Base-by-base conservation (phyloP, 2,329 filamentous ascomycete genomes). In the Colletotrichum sp. region DNA sequence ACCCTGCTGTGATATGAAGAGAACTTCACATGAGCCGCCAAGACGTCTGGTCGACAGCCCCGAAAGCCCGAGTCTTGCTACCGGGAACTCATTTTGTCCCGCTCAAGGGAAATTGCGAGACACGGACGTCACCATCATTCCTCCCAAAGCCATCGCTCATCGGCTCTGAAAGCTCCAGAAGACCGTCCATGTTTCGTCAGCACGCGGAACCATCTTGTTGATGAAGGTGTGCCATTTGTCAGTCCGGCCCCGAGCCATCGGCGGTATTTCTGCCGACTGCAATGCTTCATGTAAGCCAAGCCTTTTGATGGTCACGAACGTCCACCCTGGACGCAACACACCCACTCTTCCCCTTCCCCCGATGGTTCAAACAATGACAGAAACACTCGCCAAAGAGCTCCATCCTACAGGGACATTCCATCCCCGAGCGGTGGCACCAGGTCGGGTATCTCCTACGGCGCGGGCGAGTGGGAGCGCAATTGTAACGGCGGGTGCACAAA, bases 381-480 rank as follows among this genome's bases (percentile, higher is more conserved):
- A 65, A 48, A 28, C 52, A 16, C 28, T 68, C 52, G 66, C 36
- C 58, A 61, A 32, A 34, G 21, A 48, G 24, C 65, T 1, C 34
- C 61, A n/a, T n/a, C 2, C 26, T 28, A 2, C 28, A 28, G 28
- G 28, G 28, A 28, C 28, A 8, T 28, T 28, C 28, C 28, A 28
- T 28, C 28, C 28, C 28, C 28, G 28, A 28, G 68, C 72, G 69
- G 73, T 58, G 55, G 52, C 63, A 72, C 73, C 63, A 72, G 6
- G 69, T 72, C 57, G 63, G 73, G 73, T 64, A 67, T 63, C 63
- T 72, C 68, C 63, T 75, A 72, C 73, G 16, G n/a, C 2, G 24
- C 55, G 68, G 32, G 32, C 32, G 67, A 71, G 65, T 69, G 21
- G 60, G 60, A 21, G 34, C 10, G 34, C 32, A 30, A n/a, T n/a